A percentile compares a stretch with the other conserved stretches of the same genome.
Conservation (phyloP, 2,329 filamentous ascomycete species). For the Aaosphaeria arxii region DNA sequence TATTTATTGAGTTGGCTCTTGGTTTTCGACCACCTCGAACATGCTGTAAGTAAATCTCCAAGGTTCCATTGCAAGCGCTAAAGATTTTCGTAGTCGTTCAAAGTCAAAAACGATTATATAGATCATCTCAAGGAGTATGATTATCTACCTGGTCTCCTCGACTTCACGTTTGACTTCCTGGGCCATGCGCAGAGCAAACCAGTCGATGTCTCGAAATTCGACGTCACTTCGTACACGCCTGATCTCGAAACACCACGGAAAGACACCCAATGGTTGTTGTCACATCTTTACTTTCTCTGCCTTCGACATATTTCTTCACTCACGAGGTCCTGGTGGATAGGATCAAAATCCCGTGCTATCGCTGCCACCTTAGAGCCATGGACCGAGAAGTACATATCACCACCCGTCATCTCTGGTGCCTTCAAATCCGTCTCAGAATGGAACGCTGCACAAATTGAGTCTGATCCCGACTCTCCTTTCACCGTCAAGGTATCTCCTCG, state of each 20-base stretch:
- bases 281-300: slow-evolving; percentile 81
- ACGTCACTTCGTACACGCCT: slow-evolving; percentile 63
- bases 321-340: slow-evolving; percentile 81
- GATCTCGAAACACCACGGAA: slow-evolving; percentile 62
- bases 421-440: slow-evolving; percentile 68
- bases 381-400: slow-evolving; percentile 81
- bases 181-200: slow-evolving; percentile 73
- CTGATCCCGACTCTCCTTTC: slow-evolving; percentile 49
- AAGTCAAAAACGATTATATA: slow-evolving; percentile 77
- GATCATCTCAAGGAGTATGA: slow-evolving; percentile 73
- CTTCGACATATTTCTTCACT: slow-evolving; percentile 75
- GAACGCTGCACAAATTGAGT: slow-evolving; percentile 46
- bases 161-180: slow-evolving; percentile 81
- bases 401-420: slow-evolving; percentile 63
- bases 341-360: slow-evolving; percentile 75
- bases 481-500: slow-evolving; percentile 68
- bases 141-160: slow-evolving; percentile 66
- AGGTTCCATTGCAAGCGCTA: slow-evolving; percentile 12
- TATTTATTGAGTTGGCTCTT: slow-evolving; percentile 90
- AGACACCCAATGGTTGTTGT: slow-evolving; percentile 78
- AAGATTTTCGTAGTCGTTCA: slow-evolving; percentile 58
- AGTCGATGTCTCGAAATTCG: slow-evolving; percentile 67
- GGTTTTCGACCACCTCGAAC: slow-evolving; percentile 79
- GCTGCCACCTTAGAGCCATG: slow-evolving; percentile 75
- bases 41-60: slow-evolving; percentile 50